A percentile compares a stretch with the other conserved stretches of the same genome.
Evolutionary conservation across 805 yeast genomes (phyloP).

Genomic region (Danielia oregonensis): DNA sequence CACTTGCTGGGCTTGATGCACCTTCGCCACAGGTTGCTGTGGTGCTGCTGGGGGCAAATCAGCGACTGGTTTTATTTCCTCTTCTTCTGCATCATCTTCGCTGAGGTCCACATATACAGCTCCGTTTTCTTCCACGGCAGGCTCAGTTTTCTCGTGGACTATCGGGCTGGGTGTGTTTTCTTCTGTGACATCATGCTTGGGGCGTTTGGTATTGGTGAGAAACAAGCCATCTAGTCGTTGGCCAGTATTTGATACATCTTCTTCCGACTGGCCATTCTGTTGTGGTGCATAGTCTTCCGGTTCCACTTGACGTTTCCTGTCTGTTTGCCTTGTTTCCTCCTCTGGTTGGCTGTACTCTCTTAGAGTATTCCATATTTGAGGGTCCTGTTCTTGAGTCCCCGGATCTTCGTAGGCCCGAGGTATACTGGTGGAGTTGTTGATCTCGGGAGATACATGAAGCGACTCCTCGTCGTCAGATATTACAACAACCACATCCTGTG

Average conservation of each 20-base stretch:
- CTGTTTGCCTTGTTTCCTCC: not conserved
- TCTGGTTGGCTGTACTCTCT: not conserved
- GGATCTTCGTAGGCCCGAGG: not conserved
- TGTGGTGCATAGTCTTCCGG: not conserved
- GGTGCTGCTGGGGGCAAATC: not conserved
- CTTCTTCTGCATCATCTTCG: not conserved
- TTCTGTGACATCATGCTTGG: not conserved
- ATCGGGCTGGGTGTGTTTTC: not conserved
- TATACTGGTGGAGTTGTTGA: not conserved
- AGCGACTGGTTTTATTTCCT: not conserved
- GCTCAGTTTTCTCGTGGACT: not conserved
- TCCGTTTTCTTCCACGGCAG: not conserved
- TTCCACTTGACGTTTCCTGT: not conserved
- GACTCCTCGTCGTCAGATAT: conserved; percentile 9
- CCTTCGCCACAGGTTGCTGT: not conserved
- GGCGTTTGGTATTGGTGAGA: not conserved
- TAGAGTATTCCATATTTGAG: not conserved
- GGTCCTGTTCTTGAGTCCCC: not conserved
- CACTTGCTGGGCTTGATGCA: not conserved
- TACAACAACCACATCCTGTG: conserved; percentile 5
- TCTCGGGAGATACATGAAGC: not conserved
- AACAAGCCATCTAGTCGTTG: not conserved
- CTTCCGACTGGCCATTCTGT: not conserved
- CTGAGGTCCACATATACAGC: conserved; percentile 1
- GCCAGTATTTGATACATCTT: not conserved